Evolutionary conservation across 345 rosid genomes (phyloP).

Genomic region (Eucalyptus pauciflora): DNA sequence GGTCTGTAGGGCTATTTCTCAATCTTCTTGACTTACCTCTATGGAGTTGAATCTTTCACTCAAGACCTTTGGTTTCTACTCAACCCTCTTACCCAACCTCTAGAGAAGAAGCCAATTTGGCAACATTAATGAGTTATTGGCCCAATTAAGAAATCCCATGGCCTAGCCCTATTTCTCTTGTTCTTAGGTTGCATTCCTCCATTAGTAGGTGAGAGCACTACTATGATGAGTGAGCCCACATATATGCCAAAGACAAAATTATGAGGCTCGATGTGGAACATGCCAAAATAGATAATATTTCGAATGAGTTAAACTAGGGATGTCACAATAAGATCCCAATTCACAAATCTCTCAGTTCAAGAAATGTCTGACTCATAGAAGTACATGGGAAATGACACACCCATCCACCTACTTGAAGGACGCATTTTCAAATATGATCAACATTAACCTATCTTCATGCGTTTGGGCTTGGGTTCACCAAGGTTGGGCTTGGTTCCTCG

Average conservation of each 20-base stretch:
- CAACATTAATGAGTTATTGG: background rate
- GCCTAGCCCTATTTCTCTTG: background rate
- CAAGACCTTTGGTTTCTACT: background rate
- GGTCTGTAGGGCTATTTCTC: background rate
- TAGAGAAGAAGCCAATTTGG: background rate
- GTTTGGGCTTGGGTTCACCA: background rate
- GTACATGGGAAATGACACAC: background rate
- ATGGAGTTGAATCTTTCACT: background rate
- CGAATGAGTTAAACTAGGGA: rapidly evolving
- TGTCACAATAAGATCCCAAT: background rate
- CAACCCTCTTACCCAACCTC: background rate
- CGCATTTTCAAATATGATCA: background rate
- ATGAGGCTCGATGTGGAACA: background rate
- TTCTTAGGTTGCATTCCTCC: background rate
- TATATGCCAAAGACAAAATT: background rate
- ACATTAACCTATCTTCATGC: background rate
- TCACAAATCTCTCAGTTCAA: background rate
- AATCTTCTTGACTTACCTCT: background rate
- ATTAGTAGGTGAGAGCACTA: background rate
- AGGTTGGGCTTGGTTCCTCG: background rate
- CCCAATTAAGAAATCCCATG: background rate
- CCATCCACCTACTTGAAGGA: background rate
- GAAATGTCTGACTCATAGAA: background rate
- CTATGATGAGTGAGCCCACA: background rate
- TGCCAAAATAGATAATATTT: background rate